Evolutionary conservation across 2,329 filamentous ascomycete genomes (phyloP).

Genomic region (Colletotrichum phormii): DNA sequence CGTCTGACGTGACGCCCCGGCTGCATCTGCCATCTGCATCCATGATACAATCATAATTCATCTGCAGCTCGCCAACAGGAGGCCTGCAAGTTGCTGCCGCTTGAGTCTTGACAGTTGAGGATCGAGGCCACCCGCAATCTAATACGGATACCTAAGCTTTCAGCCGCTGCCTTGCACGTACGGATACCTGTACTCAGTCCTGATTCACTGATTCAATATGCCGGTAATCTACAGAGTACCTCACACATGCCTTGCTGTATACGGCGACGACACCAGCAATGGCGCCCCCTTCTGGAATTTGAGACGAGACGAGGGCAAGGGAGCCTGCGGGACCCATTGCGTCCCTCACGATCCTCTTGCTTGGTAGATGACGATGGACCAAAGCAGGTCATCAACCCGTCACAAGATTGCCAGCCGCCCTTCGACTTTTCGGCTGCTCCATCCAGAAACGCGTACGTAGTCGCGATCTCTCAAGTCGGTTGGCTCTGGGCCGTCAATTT

Average conservation of each 20-base stretch:
- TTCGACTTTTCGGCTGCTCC: neutral
- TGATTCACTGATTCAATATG: conserved; percentile 28
- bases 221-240: neutral
- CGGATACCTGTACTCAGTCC: conserved; percentile 13
- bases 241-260: neutral
- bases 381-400: conserved; percentile 16
- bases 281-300: conserved; percentile 16
- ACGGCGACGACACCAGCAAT: neutral
- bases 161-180: neutral
- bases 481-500: conserved; percentile 31
- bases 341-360: conserved; percentile 7
- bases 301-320: conserved; percentile 25
- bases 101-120: neutral
- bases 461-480: conserved; percentile 2
- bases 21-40: neutral
- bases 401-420: neutral
- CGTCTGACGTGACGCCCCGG: conserved; percentile 17
- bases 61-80: conserved; percentile 27
- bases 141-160: neutral
- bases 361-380: conserved; percentile 14
- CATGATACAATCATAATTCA: conserved; percentile 16
- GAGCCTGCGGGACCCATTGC: conserved; percentile 1
- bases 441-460: neutral
- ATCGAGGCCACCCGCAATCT: neutral
- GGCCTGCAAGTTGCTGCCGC: neutral